These are phyloP conservation scores for Corinectria fuckeliana DNA, from an alignment of 2,329 filamentous ascomycete genomes.

Conservation along the genomic window DNA sequence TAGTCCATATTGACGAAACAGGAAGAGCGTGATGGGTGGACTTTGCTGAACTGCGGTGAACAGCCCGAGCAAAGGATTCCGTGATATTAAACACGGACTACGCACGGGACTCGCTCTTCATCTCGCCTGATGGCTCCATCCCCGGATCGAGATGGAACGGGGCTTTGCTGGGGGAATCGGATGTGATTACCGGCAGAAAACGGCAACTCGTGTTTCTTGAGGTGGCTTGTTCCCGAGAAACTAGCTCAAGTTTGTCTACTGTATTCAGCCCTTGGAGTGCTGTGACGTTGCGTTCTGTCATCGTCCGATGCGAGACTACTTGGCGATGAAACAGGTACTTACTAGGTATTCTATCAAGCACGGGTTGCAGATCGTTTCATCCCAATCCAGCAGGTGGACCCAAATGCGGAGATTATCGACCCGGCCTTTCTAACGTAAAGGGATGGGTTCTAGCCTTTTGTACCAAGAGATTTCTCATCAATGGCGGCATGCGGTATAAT, in stretches of 20 bases:
- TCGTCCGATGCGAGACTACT: constrained; percentile 9
- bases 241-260: too few relatives aligned
- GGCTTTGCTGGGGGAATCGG: neutral
- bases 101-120: neutral
- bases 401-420: neutral
- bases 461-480: too few relatives aligned
- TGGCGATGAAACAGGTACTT: neutral
- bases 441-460: too few relatives aligned
- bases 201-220: too few relatives aligned
- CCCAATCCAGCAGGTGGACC: neutral
- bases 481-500: too few relatives aligned
- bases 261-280: too few relatives aligned
- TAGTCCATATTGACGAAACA: too few relatives aligned
- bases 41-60: neutral
- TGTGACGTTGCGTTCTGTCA: constrained; percentile 2
- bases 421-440: too few relatives aligned
- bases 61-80: neutral
- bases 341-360: neutral
- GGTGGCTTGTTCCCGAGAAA: neutral
- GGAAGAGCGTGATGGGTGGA: too few relatives aligned
- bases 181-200: too few relatives aligned
- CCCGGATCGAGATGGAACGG: too few relatives aligned
- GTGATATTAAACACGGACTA: neutral
- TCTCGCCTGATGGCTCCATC: neutral
- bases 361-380: constrained; percentile 9